These are phyloP conservation scores for Candida odintsovae DNA, from an alignment of 805 yeast genomes.

Conservation along the genomic window DNA sequence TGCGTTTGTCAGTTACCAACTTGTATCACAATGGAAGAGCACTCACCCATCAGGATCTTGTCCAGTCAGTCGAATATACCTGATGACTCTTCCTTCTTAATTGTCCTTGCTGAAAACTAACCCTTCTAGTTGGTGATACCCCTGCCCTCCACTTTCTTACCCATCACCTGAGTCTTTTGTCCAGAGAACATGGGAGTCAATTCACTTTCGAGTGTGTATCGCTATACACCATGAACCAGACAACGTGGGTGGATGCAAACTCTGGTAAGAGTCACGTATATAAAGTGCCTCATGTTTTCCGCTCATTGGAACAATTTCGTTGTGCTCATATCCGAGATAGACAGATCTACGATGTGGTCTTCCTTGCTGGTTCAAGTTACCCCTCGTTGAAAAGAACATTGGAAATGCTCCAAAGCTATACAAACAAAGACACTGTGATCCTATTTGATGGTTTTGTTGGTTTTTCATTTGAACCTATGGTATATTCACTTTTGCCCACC, in stretches of 20 bases:
- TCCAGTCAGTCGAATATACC: background rate
- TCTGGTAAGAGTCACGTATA: background rate
- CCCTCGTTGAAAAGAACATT: background rate
- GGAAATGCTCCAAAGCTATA: background rate
- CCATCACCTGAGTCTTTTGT: background rate
- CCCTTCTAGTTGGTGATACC: conserved; percentile 7
- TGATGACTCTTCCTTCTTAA: background rate
- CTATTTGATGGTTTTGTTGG: background rate
- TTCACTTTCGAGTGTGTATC: background rate
- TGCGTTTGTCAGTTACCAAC: background rate
- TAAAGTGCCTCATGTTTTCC: background rate
- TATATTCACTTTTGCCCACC: background rate
- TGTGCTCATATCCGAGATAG: background rate
- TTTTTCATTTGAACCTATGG: background rate
- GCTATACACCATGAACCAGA: background rate
- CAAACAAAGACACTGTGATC: background rate
- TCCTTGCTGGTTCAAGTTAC: background rate
- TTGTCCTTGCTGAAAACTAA: background rate
- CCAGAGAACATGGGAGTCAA: background rate
- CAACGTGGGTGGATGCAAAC: background rate
- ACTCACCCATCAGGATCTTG: background rate
- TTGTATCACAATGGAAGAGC: background rate
- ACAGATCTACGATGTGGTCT: background rate
- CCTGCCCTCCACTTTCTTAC: conserved; percentile 2
- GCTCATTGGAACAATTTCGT: background rate